Conservation (phyloP, 371 early-diverging fungal species). For the Mucor velutinosus region DNA sequence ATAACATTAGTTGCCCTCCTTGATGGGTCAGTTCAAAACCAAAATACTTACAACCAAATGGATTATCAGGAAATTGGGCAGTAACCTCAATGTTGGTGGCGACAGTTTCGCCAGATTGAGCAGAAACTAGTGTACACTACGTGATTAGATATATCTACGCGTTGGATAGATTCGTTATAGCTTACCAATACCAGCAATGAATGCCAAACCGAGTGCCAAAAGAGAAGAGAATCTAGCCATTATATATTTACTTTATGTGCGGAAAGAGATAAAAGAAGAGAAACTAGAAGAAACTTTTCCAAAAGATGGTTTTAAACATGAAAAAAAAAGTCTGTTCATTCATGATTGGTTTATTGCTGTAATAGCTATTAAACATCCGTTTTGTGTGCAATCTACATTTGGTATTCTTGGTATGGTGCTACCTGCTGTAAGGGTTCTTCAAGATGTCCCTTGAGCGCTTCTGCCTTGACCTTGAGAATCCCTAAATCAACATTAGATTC, state of each 20-base stretch:
- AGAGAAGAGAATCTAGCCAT: slow-evolving; percentile 27
- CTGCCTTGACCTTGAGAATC: slow-evolving; percentile 70
- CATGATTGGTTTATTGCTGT: slow-evolving; percentile 13
- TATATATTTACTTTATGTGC: slow-evolving; percentile 4
- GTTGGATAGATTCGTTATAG: not conserved
- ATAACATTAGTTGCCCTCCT: not conserved
- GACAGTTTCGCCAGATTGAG: slow-evolving; percentile 11
- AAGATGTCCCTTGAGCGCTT: slow-evolving; percentile 60
- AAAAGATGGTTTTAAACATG: not conserved
- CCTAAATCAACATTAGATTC: slow-evolving; percentile 65
- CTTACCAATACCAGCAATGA: slow-evolving; percentile 24
- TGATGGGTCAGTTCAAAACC: not conserved
- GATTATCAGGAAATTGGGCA: slow-evolving; percentile 51
- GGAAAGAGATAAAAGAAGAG: slow-evolving; percentile 16
- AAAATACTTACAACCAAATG: slow-evolving; percentile 46
- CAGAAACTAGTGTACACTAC: slow-evolving; percentile 5
- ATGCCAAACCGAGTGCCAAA: slow-evolving; percentile 22
- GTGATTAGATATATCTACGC: not conserved
- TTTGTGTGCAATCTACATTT: not conserved
- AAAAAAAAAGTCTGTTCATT: slow-evolving; percentile 4
- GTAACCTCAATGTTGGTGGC: slow-evolving; percentile 39
- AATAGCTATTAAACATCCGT: not conserved
- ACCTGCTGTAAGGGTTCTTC: slow-evolving; percentile 61
- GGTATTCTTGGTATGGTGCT: slow-evolving; percentile 41
- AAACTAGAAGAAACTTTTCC: slow-evolving; percentile 5